These are phyloP conservation scores for Phytopythium cucurbitacearum DNA, from an alignment of 352 stramenopile species.

Conservation along the genomic window DNA sequence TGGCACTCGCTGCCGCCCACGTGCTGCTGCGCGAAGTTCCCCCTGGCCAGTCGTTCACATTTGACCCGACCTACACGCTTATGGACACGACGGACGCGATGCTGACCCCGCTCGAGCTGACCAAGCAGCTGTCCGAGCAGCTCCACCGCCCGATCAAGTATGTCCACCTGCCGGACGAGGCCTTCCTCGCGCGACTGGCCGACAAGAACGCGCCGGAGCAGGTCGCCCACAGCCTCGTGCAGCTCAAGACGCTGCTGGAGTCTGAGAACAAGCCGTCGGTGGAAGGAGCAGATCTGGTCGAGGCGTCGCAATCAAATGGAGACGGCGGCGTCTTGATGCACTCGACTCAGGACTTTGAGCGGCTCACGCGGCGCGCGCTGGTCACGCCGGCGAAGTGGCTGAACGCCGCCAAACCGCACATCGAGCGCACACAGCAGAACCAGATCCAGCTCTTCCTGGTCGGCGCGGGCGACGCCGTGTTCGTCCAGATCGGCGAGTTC, in stretches of 20 bases:
- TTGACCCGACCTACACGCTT: constrained; percentile 51
- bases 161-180: constrained; percentile 33
- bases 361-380: constrained; percentile 40
- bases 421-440: constrained; percentile 49
- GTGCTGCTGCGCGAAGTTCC: constrained; percentile 28
- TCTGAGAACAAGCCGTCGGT: neutral
- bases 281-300: constrained; percentile 9
- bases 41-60: constrained; percentile 28
- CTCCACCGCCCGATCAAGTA: constrained; percentile 50
- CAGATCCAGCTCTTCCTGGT: constrained; percentile 81
- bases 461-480: constrained; percentile 62
- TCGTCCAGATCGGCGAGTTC: constrained; percentile 61
- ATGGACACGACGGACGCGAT: constrained; percentile 26
- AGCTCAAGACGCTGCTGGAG: constrained; percentile 53
- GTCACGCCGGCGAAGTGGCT: constrained; percentile 50
- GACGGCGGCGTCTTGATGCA: constrained; percentile 21
- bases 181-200: constrained; percentile 38
- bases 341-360: constrained; percentile 46
- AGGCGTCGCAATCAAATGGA: too few species aligned
- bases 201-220: constrained; percentile 46
- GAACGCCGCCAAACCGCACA: constrained; percentile 22
- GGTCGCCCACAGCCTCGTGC: constrained; percentile 44
- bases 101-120: constrained; percentile 43
- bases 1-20: constrained; percentile 42
- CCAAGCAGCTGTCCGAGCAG: constrained; percentile 23